Percentiles rank a stretch among this genome's conserved stretches.
These are phyloP conservation scores for Suillus bovinus DNA, from an alignment of 768 basidiomycete genomes.

Conservation along the genomic window DNA sequence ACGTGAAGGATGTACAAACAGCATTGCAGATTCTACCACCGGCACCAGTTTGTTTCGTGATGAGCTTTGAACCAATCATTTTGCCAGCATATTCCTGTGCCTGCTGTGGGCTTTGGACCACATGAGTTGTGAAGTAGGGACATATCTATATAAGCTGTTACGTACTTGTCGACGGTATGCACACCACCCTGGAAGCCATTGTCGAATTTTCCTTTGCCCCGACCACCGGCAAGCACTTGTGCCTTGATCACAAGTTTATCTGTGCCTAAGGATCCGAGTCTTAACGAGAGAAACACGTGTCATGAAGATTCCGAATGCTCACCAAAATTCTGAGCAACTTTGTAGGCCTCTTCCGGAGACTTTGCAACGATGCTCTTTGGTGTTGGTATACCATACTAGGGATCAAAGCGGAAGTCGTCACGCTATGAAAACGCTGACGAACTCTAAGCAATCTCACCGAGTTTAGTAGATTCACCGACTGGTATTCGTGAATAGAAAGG, in stretches of 20 bases:
- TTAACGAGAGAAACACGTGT: slow-evolving; percentile 3
- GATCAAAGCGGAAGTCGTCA: neutral
- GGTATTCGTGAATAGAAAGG: slow-evolving; percentile 97
- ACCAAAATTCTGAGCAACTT: slow-evolving; percentile 91
- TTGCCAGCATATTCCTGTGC: slow-evolving; percentile 84
- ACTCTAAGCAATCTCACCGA: slow-evolving; percentile 53
- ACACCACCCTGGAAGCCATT: slow-evolving; percentile 98
- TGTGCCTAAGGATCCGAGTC: slow-evolving; percentile 46
- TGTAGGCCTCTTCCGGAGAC: slow-evolving; percentile 84
- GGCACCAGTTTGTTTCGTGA: slow-evolving; percentile 98
- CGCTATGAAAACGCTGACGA: neutral
- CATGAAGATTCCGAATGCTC: slow-evolving; percentile 21
- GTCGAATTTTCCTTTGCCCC: slow-evolving; percentile 97
- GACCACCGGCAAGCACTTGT: slow-evolving; percentile 97
- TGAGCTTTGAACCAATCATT: slow-evolving; percentile 94
- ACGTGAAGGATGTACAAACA: slow-evolving; percentile 44
- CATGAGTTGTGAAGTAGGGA: slow-evolving; percentile 12
- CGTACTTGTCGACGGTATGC: slow-evolving; percentile 85
- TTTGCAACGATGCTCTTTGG: slow-evolving; percentile 89
- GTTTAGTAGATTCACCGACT: slow-evolving; percentile 93
- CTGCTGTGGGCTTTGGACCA: slow-evolving; percentile 67
- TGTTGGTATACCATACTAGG: slow-evolving; percentile 91
- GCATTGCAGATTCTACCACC: slow-evolving; percentile 93
- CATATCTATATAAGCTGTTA: slow-evolving; percentile 1
- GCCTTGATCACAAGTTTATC: slow-evolving; percentile 94